These are phyloP conservation scores for Pythium monospermum DNA, from an alignment of 352 stramenopile genomes.

Conservation along the genomic window DNA sequence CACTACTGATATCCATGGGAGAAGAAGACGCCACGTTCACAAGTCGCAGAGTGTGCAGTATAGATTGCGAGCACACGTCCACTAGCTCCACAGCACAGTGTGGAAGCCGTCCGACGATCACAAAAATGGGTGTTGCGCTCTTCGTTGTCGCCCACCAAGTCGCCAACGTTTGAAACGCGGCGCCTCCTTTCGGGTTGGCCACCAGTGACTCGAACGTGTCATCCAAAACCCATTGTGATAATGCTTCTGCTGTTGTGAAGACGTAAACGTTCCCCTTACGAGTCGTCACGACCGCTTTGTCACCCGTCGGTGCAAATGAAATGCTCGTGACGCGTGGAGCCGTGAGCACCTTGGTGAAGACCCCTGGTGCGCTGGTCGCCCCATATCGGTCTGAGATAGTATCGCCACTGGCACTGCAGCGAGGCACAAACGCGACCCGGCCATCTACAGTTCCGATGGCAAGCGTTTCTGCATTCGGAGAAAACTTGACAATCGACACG, in stretches of 20 bases:
- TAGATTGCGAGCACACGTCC: constrained; percentile 31
- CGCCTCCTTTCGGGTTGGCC: constrained; percentile 38
- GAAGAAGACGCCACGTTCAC: no score
- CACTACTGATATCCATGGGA: neutral
- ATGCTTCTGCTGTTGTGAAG: constrained; percentile 9
- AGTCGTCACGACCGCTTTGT: constrained; percentile 36
- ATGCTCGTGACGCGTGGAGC: constrained; percentile 52
- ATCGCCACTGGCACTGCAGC: neutral
- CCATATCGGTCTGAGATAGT: constrained; percentile 7
- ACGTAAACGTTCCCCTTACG: constrained; percentile 69
- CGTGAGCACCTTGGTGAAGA: constrained; percentile 35
- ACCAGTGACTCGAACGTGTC: constrained; percentile 26
- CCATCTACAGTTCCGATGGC: constrained; percentile 50
- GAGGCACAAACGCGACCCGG: constrained; percentile 34
- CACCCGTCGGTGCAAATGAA: constrained; percentile 33
- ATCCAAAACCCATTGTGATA: constrained; percentile 22
- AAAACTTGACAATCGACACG: constrained; percentile 39
- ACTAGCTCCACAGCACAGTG: constrained; percentile 41
- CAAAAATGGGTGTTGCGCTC: constrained; percentile 32
- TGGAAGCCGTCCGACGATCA: constrained; percentile 31
- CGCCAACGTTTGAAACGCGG: constrained; percentile 42
- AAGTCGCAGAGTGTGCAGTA: constrained; percentile 45
- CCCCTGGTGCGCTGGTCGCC: no score
- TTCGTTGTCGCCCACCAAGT: constrained; percentile 61
- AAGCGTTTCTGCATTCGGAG: constrained; percentile 22